phyloP scores from a whole-genome alignment of 73 alveolate genomes.

The Tetrahymena elliotti region DNA sequence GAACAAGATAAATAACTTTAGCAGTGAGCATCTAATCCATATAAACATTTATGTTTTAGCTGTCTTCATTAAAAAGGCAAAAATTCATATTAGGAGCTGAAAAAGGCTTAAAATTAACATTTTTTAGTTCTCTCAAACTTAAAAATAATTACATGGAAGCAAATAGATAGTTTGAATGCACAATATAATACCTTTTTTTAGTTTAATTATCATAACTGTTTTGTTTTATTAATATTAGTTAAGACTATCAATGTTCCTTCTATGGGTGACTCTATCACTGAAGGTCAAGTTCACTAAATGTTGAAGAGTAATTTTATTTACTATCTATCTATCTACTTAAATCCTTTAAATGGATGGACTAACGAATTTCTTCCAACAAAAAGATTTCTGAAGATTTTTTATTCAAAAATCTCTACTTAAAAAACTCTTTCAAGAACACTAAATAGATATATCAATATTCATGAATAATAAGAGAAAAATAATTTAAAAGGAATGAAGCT shows the following conservation, averaged over 20 bases:
- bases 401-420: neutral
- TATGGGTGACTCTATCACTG: slow-evolving; percentile 85
- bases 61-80: neutral
- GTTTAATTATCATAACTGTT: neutral
- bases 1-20: no score
- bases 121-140: neutral
- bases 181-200: neutral
- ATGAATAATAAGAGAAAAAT: no score
- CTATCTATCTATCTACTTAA: neutral
- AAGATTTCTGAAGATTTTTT: neutral
- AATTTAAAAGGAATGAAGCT: no score
- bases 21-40: neutral
- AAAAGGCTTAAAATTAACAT: neutral
- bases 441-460: neutral
- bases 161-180: neutral
- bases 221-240: neutral
- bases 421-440: no score
- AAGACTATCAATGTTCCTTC: slow-evolving; percentile 54
- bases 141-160: neutral
- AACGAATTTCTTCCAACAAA: neutral
- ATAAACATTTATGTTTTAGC: neutral
- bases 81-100: neutral
- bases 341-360: neutral
- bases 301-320: slow-evolving; percentile 20
- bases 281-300: slow-evolving; percentile 51